Conservation (phyloP, 805 yeast species). For the Ascoidea asiatica region DNA sequence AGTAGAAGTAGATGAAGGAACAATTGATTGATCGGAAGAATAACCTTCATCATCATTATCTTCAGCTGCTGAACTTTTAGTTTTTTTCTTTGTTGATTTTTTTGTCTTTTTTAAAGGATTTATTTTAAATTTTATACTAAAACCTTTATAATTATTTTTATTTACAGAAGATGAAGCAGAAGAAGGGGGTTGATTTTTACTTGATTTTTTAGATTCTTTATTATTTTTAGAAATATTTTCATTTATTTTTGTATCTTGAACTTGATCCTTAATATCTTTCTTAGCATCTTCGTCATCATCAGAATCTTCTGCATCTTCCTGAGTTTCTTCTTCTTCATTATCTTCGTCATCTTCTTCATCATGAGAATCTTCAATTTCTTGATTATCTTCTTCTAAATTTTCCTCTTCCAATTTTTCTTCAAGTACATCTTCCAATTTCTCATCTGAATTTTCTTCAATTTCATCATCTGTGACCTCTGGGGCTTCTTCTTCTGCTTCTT, state of each 20-base stretch:
- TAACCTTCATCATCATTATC: not conserved
- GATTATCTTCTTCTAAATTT: slow-evolving; percentile 2
- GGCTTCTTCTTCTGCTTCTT: not conserved
- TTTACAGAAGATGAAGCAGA: not conserved
- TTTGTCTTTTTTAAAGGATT: not conserved
- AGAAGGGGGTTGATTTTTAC: not conserved
- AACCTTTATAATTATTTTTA: not conserved
- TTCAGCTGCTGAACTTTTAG: not conserved
- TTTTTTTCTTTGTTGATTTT: not conserved
- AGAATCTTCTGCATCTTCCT: slow-evolving; percentile 1
- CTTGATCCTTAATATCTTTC: not conserved
- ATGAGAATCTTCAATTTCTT: slow-evolving; percentile 1
- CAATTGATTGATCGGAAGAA: not conserved
- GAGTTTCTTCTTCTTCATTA: slow-evolving; percentile 1
- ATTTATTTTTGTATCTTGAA: not conserved
- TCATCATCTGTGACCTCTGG: not conserved
- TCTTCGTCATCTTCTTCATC: slow-evolving; percentile 3
- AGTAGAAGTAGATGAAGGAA: too few relatives aligned
- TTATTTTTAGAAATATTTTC: slow-evolving; percentile 4
- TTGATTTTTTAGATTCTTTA: not conserved
- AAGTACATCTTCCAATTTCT: slow-evolving; percentile 1
- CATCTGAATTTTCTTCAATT: not conserved
- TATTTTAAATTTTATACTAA: slow-evolving; percentile 1
- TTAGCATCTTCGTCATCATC: slow-evolving; percentile 1
- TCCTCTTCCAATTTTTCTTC: slow-evolving; percentile 2